phyloP scores from a whole-genome alignment of 768 basidiomycete genomes.

The Phlegmacium glaucopus region DNA sequence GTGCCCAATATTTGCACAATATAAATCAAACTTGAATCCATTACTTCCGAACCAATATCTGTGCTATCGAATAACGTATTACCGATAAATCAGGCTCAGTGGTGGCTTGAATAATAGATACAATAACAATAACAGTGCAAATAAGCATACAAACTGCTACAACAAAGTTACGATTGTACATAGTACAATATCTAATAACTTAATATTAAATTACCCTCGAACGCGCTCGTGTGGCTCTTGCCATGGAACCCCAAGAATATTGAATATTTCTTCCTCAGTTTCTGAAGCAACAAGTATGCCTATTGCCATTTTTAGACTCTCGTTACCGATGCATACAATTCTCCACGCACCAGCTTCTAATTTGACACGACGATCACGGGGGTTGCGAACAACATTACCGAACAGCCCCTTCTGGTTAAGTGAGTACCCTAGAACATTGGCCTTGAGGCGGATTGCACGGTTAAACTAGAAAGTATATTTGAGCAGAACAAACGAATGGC shows the following conservation, averaged over 20 bases:
- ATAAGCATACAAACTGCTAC: no score
- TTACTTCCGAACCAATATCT: no score
- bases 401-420: slow-evolving; percentile 87
- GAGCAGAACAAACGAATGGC: not conserved
- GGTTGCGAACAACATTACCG: slow-evolving; percentile 68
- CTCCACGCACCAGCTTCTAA: slow-evolving; percentile 45
- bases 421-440: slow-evolving; percentile 74
- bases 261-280: slow-evolving; percentile 86
- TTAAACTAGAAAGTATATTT: slow-evolving; percentile 61
- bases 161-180: no score
- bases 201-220: slow-evolving; percentile 27
- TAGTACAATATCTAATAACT: no score
- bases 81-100: no score
- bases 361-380: slow-evolving; percentile 57
- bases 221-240: slow-evolving; percentile 77
- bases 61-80: no score
- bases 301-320: slow-evolving; percentile 19
- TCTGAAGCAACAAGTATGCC: slow-evolving; percentile 74
- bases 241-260: slow-evolving; percentile 75
- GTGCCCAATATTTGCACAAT: no score
- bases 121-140: no score
- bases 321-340: not conserved
- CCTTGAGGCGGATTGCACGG: slow-evolving; percentile 82
- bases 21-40: no score
- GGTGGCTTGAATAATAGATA: no score